Evolutionary conservation across 768 basidiomycete species (phyloP), one percentile per base, ranked within the genome.

Genomic region (Ramaria rubella): DNA sequence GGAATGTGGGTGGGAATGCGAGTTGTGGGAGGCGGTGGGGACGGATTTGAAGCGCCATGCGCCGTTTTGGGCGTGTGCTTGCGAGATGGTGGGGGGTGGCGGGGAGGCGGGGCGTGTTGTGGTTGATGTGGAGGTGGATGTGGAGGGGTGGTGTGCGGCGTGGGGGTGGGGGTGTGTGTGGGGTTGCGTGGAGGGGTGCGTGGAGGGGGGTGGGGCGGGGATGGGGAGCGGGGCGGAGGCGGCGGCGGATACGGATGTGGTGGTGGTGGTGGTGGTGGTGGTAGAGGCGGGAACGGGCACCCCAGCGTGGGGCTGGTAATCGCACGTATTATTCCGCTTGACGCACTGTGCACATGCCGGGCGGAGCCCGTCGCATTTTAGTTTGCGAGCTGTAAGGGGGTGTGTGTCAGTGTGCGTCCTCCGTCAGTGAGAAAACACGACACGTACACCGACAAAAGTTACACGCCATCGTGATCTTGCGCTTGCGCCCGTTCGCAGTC

Each of bases 401-500:
- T 40, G 36, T 21, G 64, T 59, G 60, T 26, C n/a, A 14, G 46
- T 3, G 7, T 21, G 17, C 27, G 49, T 17, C 2, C n/a, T n/a
- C n/a, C n/a, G n/a, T n/a, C n/a, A n/a, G n/a, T n/a, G n/a, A n/a
- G n/a, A n/a, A n/a, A n/a, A n/a, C n/a, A 31, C 15, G 58, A 40
- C 44, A 78, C 87, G 72, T 69, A 90, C 90, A 90, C 60, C 90
- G 85, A 73, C 90, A 92, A 69, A 92, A 92, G 69, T 92, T 90
- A 74, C 90, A 92, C 36, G 90, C 90, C 44, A 91, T 88, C 21
- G 86, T 89, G 53, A 91, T 91, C 71, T 56, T 92, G 90, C 76
- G 90, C 90, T 53, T 84, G 81, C 57, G 87, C 79, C 62, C 81
- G 81, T 62, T 85, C 85, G 60, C 76, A 23, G 38, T 54, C 38